Evolutionary conservation across 371 early-diverging fungal species (phyloP).

Genomic region (Mucor velutinosus): DNA sequence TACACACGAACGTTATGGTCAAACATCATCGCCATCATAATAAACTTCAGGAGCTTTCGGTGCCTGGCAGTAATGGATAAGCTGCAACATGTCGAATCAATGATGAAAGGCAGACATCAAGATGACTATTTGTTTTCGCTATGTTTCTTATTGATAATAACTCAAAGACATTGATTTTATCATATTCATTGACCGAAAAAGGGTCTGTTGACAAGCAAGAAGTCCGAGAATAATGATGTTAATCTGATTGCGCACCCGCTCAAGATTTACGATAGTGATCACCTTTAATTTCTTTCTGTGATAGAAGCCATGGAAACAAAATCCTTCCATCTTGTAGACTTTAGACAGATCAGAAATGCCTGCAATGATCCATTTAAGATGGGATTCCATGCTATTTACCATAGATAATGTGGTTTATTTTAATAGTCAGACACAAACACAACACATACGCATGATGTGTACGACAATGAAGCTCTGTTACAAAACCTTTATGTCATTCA

Average conservation of each 20-base stretch:
- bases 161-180: conserved; percentile 4
- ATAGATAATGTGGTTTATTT: not conserved
- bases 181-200: conserved; percentile 11
- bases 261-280: no score
- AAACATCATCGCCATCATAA: not conserved
- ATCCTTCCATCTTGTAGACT: not conserved
- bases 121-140: not conserved
- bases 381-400: not conserved
- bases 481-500: conserved; percentile 5
- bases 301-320: not conserved
- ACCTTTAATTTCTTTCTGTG: no score
- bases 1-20: not conserved
- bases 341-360: not conserved
- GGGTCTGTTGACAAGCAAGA: conserved; percentile 2
- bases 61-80: not conserved
- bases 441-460: conserved; percentile 14
- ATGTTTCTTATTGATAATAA: not conserved
- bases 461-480: conserved; percentile 1
- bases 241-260: not conserved
- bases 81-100: no score
- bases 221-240: conserved; percentile 1
- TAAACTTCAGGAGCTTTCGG: not conserved
- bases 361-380: not conserved
- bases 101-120: not conserved
- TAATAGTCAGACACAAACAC: conserved; percentile 6